Evolutionary conservation across 345 rosid genomes (phyloP).

Genomic region (Psidium friedrichsthalianum): DNA sequence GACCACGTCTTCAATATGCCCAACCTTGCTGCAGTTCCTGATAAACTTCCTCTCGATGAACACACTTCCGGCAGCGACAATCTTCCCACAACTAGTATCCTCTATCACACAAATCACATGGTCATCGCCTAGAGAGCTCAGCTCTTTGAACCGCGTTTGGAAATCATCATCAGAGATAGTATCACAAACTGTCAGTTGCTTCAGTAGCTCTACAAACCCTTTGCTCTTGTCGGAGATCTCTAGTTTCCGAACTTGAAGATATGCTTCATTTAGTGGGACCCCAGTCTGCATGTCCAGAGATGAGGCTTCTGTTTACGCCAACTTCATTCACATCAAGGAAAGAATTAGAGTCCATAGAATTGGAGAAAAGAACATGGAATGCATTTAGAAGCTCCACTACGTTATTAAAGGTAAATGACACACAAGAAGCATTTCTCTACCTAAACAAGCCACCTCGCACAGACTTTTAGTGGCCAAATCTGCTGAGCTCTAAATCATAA

Average conservation of each 20-base stretch:
- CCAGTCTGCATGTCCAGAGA: conserved; percentile 14
- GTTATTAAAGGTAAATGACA: background rate
- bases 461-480: background rate
- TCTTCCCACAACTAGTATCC: conserved; percentile 38
- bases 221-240: conserved; percentile 61
- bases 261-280: conserved; percentile 3
- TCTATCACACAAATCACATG: conserved; percentile 80
- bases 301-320: background rate
- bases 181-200: conserved; percentile 47
- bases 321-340: background rate
- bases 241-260: conserved; percentile 41
- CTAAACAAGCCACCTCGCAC: background rate
- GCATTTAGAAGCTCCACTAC: background rate
- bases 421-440: background rate
- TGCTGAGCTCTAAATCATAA: background rate
- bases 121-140: conserved; percentile 53
- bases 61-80: conserved; percentile 60
- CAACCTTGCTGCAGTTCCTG: conserved; percentile 77
- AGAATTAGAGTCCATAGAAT: background rate
- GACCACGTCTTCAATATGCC: conserved; percentile 84
- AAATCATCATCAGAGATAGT: conserved; percentile 63
- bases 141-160: conserved; percentile 45
- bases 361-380: background rate
- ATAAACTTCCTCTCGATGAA: conserved; percentile 80
- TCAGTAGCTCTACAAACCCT: conserved; percentile 66